These are phyloP conservation scores for Debaryomyces udenii DNA, from an alignment of 1,139 yeast species.

Conservation along the genomic window DNA sequence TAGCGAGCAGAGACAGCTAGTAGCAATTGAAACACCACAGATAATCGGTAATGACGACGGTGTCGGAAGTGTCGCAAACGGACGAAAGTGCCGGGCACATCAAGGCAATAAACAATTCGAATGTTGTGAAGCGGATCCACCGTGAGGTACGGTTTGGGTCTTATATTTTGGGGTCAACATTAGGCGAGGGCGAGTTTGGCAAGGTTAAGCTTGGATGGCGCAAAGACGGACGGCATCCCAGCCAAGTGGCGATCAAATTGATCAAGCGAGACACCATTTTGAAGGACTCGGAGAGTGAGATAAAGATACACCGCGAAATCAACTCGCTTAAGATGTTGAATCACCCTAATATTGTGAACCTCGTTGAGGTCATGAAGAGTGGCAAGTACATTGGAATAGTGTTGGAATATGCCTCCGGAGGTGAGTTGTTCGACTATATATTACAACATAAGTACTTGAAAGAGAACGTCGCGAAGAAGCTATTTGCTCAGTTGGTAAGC, in stretches of 20 bases:
- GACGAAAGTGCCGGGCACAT: conserved; percentile 2
- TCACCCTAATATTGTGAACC: conserved; percentile 90
- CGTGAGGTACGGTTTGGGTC: conserved; percentile 79
- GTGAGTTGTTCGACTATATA: conserved; percentile 93
- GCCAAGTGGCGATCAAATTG: conserved; percentile 91
- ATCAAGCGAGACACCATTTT: conserved; percentile 85
- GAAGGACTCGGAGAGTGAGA: conserved; percentile 81
- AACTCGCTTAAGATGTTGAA: conserved; percentile 82
- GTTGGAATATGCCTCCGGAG: conserved; percentile 94
- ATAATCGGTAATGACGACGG: neutral
- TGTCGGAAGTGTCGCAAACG: conserved; percentile 3
- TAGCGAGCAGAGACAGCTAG: too few species aligned
- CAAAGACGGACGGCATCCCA: conserved; percentile 72
- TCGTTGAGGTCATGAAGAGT: conserved; percentile 91
- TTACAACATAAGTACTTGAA: conserved; percentile 83
- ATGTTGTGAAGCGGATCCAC: conserved; percentile 34
- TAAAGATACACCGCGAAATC: conserved; percentile 90
- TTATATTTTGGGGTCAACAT: conserved; percentile 84
- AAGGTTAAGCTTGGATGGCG: conserved; percentile 98
- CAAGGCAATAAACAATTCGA: conserved; percentile 7
- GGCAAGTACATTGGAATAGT: conserved; percentile 97
- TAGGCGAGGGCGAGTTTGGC: conserved; percentile 99
- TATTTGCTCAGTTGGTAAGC: conserved; percentile 90
- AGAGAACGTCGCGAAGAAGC: conserved; percentile 79
- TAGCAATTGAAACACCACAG: too few species aligned